phyloP scores from a whole-genome alignment of 1,139 yeast genomes.

The Tardiomyces digboiensis region DNA sequence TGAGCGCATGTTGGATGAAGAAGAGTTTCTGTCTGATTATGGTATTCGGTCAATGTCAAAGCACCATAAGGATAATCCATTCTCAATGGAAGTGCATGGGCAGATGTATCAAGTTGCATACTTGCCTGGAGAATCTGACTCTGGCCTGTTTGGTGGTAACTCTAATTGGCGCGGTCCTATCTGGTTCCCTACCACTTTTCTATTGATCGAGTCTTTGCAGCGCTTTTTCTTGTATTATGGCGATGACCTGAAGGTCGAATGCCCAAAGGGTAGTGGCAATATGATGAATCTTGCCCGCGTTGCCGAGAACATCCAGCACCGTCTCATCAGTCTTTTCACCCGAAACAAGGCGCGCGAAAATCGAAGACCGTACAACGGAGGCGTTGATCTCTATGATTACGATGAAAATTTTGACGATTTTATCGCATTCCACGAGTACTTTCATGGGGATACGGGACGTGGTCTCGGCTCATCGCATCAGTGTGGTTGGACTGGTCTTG shows the following conservation, averaged over 20 bases:
- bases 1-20: conserved; percentile 78
- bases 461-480: conserved; percentile 96
- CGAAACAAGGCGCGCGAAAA: conserved; percentile 52
- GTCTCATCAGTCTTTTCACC: conserved; percentile 71
- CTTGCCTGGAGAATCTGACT: conserved; percentile 88
- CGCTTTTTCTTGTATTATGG: conserved; percentile 90
- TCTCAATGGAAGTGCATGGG: conserved; percentile 79
- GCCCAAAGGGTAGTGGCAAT: conserved; percentile 85
- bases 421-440: conserved; percentile 79
- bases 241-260: conserved; percentile 74
- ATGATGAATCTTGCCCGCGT: conserved; percentile 79
- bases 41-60: conserved; percentile 90
- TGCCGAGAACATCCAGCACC: conserved; percentile 86
- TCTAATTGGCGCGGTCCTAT: conserved; percentile 99
- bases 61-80: conserved; percentile 81
- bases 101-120: conserved; percentile 65
- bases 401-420: conserved; percentile 73
- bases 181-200: conserved; percentile 93
- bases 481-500: conserved; percentile 95
- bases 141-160: conserved; percentile 95
- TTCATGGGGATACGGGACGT: conserved; percentile 93
- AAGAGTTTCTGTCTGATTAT: conserved; percentile 76
- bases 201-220: conserved; percentile 82
- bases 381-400: conserved; percentile 46
- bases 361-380: conserved; percentile 76